Evolutionary conservation across 1,139 yeast species (phyloP), one percentile per base, ranked within the genome.

Genomic region (Candida pseudoviswanathii): DNA sequence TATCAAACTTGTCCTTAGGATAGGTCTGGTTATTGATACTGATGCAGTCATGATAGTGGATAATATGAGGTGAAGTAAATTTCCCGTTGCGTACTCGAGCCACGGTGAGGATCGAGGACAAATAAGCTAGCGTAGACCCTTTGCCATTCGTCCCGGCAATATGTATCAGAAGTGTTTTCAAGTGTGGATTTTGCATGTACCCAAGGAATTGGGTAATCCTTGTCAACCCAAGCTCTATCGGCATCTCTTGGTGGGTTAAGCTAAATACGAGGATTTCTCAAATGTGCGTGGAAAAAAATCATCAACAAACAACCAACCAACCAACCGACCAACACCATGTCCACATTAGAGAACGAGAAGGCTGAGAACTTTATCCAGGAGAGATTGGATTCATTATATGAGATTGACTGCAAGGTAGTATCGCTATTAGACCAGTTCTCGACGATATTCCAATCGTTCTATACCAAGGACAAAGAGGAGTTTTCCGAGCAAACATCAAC

Each of bases 91-190:
- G 65, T 36, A 82, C 67, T 5, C 72, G 67, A 31, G 83, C 73
- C 39, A 72, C 60, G 5, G 81, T 70, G 21, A 89, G 67, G 6
- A 86, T 75, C 25, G 90, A 80, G 3, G 91, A 77, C 6, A 91
- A 56, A 62, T 89, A 90, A 0, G 96, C 84, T 51, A 95, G 82
- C 0, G 91, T 89, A 0, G 96, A 89, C 0, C 98, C 98, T 62
- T 92, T 92, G 0, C 98, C 98, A 62, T 92, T 92, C 4, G 97
- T 92, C 0, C 98, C 98, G 0, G 97, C 96, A 8, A 92, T 77
- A 63, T 92, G 97, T 5, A 92, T 16, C 70, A 1, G 91, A 82
- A 54, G 81, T 80, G 63, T 82, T 82, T 2, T 67, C 54, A 31
- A 54, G 58, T 89, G 96, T 0, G 96, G 97, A 58, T 82, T 79